A percentile compares a stretch with the other conserved stretches of the same genome.
Evolutionary conservation across 306 rosid species (phyloP).

Genomic region (Prosopis cineraria): DNA sequence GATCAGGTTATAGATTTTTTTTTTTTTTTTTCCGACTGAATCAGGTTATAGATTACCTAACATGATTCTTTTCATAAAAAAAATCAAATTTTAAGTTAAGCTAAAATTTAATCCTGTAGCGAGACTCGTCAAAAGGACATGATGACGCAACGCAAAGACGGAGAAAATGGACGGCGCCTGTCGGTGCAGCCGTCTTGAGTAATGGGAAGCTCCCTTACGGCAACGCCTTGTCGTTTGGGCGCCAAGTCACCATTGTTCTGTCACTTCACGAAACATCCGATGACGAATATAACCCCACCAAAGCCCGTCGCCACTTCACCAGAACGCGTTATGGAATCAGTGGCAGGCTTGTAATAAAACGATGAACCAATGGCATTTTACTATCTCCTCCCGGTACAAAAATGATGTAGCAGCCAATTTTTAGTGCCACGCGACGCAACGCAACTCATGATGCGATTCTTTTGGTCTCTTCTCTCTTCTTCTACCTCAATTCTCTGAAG

Average conservation of each 20-base stretch:
- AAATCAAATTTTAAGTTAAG: too few relatives aligned
- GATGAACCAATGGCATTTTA: slow-evolving; percentile 24
- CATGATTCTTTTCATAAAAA: too few relatives aligned
- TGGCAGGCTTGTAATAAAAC: slow-evolving; percentile 14
- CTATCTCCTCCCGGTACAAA: not conserved
- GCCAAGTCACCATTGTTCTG: not conserved
- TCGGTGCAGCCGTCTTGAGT: not conserved
- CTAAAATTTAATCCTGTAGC: too few relatives aligned
- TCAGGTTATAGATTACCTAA: too few relatives aligned
- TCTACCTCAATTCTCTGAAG: not conserved
- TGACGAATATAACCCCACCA: slow-evolving; percentile 22
- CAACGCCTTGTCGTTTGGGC: not conserved
- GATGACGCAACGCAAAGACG: not conserved
- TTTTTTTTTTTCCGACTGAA: too few relatives aligned
- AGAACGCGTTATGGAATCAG: not conserved
- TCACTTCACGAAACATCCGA: slow-evolving; percentile 19
- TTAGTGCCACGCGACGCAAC: slow-evolving; percentile 2
- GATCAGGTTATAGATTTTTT: too few relatives aligned
- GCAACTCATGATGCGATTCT: not conserved
- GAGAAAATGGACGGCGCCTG: not conserved
- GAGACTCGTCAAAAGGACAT: not conserved
- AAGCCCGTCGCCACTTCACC: not conserved
- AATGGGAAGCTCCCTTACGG: not conserved
- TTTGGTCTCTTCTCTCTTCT: not conserved
- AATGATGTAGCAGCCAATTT: not conserved